Evolutionary conservation across 352 stramenopile genomes (phyloP), one percentile per base, ranked within the genome.

Genomic region (Thraustochytrium sp.): DNA sequence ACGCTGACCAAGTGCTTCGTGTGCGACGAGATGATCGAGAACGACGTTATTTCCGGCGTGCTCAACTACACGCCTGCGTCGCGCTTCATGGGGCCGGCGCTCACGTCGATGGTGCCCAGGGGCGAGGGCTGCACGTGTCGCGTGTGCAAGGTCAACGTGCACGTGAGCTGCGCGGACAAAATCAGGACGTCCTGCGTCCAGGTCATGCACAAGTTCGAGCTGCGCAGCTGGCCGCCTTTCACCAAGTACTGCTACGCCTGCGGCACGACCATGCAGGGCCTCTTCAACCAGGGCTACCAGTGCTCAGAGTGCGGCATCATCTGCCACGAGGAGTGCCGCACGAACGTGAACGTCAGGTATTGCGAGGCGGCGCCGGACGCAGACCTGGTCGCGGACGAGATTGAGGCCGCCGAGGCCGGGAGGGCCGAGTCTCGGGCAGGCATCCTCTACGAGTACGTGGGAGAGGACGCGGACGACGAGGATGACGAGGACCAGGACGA

Each of bases 191-290:
- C 68, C n/a, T 80, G 68, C 51, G 68, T 26, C 9, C 13, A 34
- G 31, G 68, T 80, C 0, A 55, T 21, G 31, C 68, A 80, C 34
- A 80, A 80, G 1, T 80, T 80, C 34, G 68, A 80, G 68, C 68
- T 80, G 23, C 68, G 68, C 21, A 65, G 48, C 48, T 80, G 31
- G 21, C 68, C 68, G 23, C 68, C 68, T 9, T 31, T 80, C 0
- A 55, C 68, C 26, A 80, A 80, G 51, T 21, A 55, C n/a, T 80
- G 68, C 68, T 80, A 80, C 68, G 68, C 68, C 21, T 80, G 68
- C 36, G 65, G 68, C 4, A 68, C 21, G 21, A 72, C 68, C 21
- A 26, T 80, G 23, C 44, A 76, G n/a, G 68, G 68, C n/a, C 68
- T 80, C 31, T 80, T 55, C 68, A 80, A 63, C 49, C 68, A 80